Evolutionary conservation across 495 filamentous ascomycete genomes (phyloP).

Genomic region (Glonium stellatum): DNA sequence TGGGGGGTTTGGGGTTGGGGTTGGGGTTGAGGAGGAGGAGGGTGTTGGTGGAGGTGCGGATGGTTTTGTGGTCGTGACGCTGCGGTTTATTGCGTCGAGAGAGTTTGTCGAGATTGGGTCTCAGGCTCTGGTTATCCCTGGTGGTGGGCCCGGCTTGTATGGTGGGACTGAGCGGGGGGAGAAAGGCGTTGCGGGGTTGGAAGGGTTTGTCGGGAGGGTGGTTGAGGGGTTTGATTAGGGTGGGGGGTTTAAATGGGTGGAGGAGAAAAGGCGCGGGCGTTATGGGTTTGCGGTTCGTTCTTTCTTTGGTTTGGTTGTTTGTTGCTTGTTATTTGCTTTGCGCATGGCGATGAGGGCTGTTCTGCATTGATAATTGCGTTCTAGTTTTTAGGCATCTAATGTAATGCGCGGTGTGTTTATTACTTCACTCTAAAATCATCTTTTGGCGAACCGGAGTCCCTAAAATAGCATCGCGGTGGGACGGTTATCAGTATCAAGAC

Average conservation of each 20-base stretch:
- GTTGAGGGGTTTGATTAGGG: constrained; percentile 41
- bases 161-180: constrained; percentile 45
- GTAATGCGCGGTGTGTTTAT: too few relatives aligned
- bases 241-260: background rate
- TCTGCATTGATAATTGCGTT: background rate
- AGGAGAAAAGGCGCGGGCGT: background rate
- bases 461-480: too few relatives aligned
- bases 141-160: constrained; percentile 46
- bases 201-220: constrained; percentile 59
- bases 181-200: constrained; percentile 55
- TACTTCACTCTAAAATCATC: too few relatives aligned
- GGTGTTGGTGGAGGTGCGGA: constrained; percentile 48
- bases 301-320: background rate
- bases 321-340: too few relatives aligned
- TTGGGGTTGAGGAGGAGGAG: constrained; percentile 87
- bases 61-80: constrained; percentile 56
- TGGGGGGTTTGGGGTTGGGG: too few relatives aligned
- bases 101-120: constrained; percentile 84
- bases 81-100: constrained; percentile 65
- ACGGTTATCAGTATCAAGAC: too few relatives aligned
- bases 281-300: background rate
- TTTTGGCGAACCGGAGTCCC: too few relatives aligned
- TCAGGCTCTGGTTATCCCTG: constrained; percentile 70
- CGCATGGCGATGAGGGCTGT: too few relatives aligned
- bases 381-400: too few relatives aligned